Evolutionary conservation across 2,329 filamentous ascomycete species (phyloP), one percentile per base, ranked within the genome.

Genomic region (Pestalotiopsis sp.): DNA sequence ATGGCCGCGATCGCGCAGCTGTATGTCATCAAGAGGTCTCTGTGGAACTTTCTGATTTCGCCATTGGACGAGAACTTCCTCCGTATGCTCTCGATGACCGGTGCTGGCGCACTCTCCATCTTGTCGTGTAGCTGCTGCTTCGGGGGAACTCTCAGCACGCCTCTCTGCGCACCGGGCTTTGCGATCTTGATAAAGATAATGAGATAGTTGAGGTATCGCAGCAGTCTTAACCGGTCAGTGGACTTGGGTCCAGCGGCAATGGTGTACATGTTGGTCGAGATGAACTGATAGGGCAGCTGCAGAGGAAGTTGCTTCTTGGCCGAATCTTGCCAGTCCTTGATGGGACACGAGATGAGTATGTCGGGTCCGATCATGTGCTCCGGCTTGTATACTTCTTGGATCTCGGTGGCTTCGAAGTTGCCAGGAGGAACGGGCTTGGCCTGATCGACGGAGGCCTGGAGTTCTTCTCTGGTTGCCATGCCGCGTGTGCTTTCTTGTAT

Each of bases 291-390:
- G 56, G 78, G 81, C 40, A 89, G 81, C 59, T 85, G 77, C 48
- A 92, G 83, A 65, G 84, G 82, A 71, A 89, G 83, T 39, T 85
- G 84, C 26, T 85, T 84, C 72, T 86, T 85, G n/a, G 86, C 83
- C 61, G 86, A 85, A 68, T 93, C 88, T 71, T 91, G 85, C 93
- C 93, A 96, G 71, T 93, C 90, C 74, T 88, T 88, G 68, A 94
- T 86, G 11, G 89, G 88, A 7, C 96, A 84, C 13, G 88, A 81
- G 64, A 88, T 87, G 77, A 94, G 85, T 26, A 92, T 86, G 48
- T 92, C 89, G 24, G 81, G 79, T 1, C 91, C 91, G 65, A 96
- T 89, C 48, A 96, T 82, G 7, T 82, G 82, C 38, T 89, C 84
- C 17, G 89, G 83, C 3, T 90, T 84, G 78, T 96, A 96, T 48